Evolutionary conservation across 352 stramenopile genomes (phyloP), one percentile per base, ranked within the genome.

Genomic region (Chrysophaeum taylorii): DNA sequence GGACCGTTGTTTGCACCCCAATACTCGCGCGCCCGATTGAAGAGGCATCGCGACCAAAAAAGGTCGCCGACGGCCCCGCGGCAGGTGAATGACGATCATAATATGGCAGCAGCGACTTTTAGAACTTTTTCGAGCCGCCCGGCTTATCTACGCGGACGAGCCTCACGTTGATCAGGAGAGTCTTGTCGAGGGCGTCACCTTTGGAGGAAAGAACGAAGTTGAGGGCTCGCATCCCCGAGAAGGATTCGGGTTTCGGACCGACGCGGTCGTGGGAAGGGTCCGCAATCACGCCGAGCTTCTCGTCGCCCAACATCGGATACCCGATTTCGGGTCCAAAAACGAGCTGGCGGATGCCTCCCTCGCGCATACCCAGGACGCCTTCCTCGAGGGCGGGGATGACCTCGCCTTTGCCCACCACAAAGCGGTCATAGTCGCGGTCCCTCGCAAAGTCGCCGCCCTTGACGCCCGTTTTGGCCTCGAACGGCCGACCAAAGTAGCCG

Each of bases 191-290:
- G 1, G 48, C 36, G 45, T 67, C 69, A 5, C 64, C 36, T 80
- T 72, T 33, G 78, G 78, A 77, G 84, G 86, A 79, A 15, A 88
- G 70, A 5, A 88, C 82, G 77, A 88, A 88, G 64, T 88, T 85
- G 12, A 88, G 71, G 2, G 82, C 82, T 36, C 82, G 68, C 66
- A 79, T 72, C 16, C 82, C 82, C 25, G 62, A 79, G 76, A 88
- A 88, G 21, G 81, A 84, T 35, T 74, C 75, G 23, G 82, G 82
- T 69, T 86, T 87, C n/a, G 82, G 82, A 9, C 82, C 82, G 15
- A 88, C 78, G 27, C 36, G 27, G 38, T 85, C 80, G 71, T 88
- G 82, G 0, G 45, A 50, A 36, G 63, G 62, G 75, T 88, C 82
- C 35, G 77, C 70, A n/a, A 66, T 66, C 14, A 38, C 27, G 31